Base-by-base conservation (phyloP, 805 yeast genomes). In the Ogataea glucozyma region DNA sequence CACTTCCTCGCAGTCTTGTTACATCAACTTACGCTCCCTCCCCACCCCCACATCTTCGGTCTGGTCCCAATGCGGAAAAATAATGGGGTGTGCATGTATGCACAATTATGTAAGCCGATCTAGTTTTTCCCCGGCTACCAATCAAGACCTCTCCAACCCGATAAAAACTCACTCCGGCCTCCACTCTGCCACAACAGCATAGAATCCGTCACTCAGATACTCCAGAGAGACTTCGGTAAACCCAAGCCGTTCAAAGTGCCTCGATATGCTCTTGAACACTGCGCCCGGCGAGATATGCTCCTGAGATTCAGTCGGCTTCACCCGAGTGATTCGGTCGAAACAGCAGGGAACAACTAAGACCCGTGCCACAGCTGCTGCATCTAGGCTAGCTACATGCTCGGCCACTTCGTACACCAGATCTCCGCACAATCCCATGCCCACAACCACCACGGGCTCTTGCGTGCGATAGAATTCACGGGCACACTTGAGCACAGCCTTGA, bases 341-440 rank as follows among this genome's bases (percentile, higher is more conserved):
- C 62, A 56, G 30, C 62, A 58, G 2, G 61, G 60, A 3, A 48
- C 49, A 7, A 57, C 22, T 3, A 42, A n/a, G 21, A 48, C 14
- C 42, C 12, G 30, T 26, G 33, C 12, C 30, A 21, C 31, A 4
- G 16, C 22, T 10, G 38, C 34, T 13, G 21, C 11, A 14, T 26
- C 37, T 34, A 32, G 23, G 17, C 26, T 34, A 7, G 40, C 13
- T 10, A 44, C 43, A 31, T 51, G 41, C 27, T 51, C 54, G 2
- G 57, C 31, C 2, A 56, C 9, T 2, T 46, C 18, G 29, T 53
- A 57, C 17, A 50, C 26, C 31, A 60, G 43, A 24, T 60, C 62
- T 1, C 65, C 65, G 33, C 66, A 61, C 13, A 57, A 24, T 17
- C 57, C 54, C 17, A 56, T 35, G 2, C 60, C 65, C 6, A 45